Evolutionary conservation across 2,329 filamentous ascomycete species (phyloP).

Genomic region (Graphilbum fragrans): DNA sequence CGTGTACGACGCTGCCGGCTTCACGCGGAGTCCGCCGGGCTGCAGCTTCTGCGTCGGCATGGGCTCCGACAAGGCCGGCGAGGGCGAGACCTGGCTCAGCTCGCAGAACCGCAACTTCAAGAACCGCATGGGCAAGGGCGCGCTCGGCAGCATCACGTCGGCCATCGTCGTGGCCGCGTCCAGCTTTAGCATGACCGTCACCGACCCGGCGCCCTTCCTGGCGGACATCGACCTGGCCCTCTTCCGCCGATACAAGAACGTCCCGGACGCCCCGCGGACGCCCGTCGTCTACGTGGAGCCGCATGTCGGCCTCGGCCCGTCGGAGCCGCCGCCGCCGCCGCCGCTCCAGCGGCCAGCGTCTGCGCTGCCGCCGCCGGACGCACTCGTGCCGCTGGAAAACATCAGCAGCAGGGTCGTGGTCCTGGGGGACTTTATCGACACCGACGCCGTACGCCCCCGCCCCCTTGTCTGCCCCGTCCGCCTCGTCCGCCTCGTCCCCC

Average conservation of each 20-base stretch:
- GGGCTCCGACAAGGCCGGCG: slow-evolving; percentile 24
- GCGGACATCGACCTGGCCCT: slow-evolving; percentile 5
- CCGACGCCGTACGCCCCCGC: slow-evolving; percentile 20
- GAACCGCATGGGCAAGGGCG: slow-evolving; percentile 18
- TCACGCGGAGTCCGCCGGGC: slow-evolving; percentile 26
- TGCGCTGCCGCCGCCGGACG: background rate
- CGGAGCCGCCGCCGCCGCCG: background rate
- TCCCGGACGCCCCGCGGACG: background rate
- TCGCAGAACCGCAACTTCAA: slow-evolving; percentile 33
- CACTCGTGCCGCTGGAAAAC: background rate
- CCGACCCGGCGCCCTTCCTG: slow-evolving; percentile 1
- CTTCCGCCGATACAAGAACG: slow-evolving; percentile 1
- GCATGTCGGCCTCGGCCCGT: background rate
- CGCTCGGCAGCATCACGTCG: background rate
- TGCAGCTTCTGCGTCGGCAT: slow-evolving; percentile 33
- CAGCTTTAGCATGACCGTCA: slow-evolving; percentile 1
- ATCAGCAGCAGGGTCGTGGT: slow-evolving; percentile 23
- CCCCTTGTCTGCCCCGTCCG: background rate
- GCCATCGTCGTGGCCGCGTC: slow-evolving; percentile 1
- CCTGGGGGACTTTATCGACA: slow-evolving; percentile 33
- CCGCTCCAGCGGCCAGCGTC: background rate
- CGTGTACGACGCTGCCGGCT: slow-evolving; percentile 26
- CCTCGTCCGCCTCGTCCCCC: background rate
- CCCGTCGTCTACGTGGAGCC: background rate
- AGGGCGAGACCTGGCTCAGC: slow-evolving; percentile 30